Evolutionary conservation across 2,329 filamentous ascomycete genomes (phyloP).

Genomic region (Raffaelea arxii): DNA sequence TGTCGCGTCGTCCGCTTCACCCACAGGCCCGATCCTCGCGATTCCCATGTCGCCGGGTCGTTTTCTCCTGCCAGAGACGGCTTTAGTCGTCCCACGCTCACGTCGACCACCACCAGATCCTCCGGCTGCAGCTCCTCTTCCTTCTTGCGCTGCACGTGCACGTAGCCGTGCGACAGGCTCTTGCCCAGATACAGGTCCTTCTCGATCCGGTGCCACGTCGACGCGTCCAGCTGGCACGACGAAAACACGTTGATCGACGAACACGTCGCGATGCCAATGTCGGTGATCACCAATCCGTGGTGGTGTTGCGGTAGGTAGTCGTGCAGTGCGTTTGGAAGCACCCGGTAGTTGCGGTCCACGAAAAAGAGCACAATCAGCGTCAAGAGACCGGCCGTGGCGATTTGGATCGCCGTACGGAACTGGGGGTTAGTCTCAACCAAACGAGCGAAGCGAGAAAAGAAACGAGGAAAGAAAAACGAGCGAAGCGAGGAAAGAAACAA

Average conservation of each 20-base stretch:
- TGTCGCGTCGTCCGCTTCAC: constrained; percentile 66
- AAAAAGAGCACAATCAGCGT: constrained; percentile 66
- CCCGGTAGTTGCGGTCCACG: constrained; percentile 80
- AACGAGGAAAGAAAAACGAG: neutral
- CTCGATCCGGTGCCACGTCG: constrained; percentile 71
- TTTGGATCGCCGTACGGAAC: constrained; percentile 65
- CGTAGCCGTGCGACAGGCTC: constrained; percentile 67
- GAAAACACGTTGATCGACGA: constrained; percentile 65
- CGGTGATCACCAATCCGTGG: constrained; percentile 74
- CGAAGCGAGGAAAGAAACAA: neutral
- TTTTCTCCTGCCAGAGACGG: constrained; percentile 51
- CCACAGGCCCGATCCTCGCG: constrained; percentile 70
- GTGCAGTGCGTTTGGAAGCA: constrained; percentile 78
- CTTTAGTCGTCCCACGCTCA: constrained; percentile 64
- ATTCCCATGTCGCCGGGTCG: constrained; percentile 61
- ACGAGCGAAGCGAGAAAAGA: neutral
- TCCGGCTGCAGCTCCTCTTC: constrained; percentile 69
- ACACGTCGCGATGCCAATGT: constrained; percentile 70
- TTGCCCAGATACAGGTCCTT: constrained; percentile 79
- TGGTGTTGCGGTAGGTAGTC: constrained; percentile 80
- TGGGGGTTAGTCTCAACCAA: constrained; percentile 15
- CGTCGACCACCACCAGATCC: constrained; percentile 72
- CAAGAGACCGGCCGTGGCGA: constrained; percentile 54
- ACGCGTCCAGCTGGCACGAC: constrained; percentile 62
- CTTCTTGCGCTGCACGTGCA: constrained; percentile 74